Base-by-base conservation (phyloP, 345 rosid genomes). In the Linum trigynum region DNA sequence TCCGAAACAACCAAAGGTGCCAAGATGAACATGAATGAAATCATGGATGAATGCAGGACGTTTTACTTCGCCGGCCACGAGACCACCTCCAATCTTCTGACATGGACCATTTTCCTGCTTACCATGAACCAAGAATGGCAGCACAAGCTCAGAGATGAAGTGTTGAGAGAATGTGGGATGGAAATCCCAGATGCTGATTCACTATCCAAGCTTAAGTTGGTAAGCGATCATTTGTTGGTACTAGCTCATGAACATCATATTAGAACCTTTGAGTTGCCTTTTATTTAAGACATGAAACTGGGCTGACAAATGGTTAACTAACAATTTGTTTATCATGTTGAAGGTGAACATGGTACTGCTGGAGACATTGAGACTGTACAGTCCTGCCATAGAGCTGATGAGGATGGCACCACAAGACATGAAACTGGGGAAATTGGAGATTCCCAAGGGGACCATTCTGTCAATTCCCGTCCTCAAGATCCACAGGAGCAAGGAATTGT, bases 31-130 rank as follows among this genome's bases (percentile, higher is more conserved):
- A 62, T 62, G 64, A 69, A 73, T 61, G 84, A 84, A 62, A 81
- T 86, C 48, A 51, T 83, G 55, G 91, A 86, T 10, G 85, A 89
- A 35, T 83, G 89, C 78, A 86, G 81, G 67, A 74, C 84, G 15
- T 83, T 84, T 72, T 87, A 82, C 43, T 81, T 87, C 7, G 81
- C 87, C 0, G 95, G 90, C 16, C 82, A 85, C 45, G 90, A 84
- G 73, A 82, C 97, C 4, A 82, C 88, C 11, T 67, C 90, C 7
- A 67, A 56, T 61, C 56, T 81, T 7, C 75, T 89, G 36, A 85
- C 87, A 3, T 85, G 92, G 92, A 74, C 81, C 7, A 63, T 76
- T 3, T 73, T 84, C 72, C 61, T 89, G 56, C 68, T 89, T 60
- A 80, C 85, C 72, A 15, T 67, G 40, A 74, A 86, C 59, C 81